Evolutionary conservation across 176 grass and related monocot genomes (phyloP).

Genomic region (Olyra latifolia): DNA sequence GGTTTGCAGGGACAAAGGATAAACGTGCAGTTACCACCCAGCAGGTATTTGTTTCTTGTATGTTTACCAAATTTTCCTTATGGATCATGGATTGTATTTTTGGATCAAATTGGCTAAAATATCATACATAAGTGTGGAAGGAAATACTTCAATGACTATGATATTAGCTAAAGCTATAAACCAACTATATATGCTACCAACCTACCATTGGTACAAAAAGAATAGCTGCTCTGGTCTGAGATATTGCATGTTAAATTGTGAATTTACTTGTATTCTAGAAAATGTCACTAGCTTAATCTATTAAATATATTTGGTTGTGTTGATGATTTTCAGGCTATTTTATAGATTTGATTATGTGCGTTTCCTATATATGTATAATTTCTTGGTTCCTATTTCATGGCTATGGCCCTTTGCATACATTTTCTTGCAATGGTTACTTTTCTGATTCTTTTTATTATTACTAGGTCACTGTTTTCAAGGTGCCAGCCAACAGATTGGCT

Average conservation of each 20-base stretch:
- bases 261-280: not conserved
- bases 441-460: constrained; percentile 6
- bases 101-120: constrained; percentile 8
- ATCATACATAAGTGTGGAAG: not conserved
- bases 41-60: constrained; percentile 50
- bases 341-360: not conserved
- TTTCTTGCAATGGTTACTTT: constrained; percentile 11
- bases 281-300: not conserved
- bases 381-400: not conserved
- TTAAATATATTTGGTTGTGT: constrained; percentile 11
- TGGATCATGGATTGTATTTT: not conserved
- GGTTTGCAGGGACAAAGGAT: constrained; percentile 98
- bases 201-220: not conserved
- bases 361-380: not conserved
- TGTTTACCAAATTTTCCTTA: constrained; percentile 2
- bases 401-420: not conserved
- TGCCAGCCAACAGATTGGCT: constrained; percentile 70
- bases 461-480: constrained; percentile 95
- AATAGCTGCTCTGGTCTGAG: not conserved
- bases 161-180: constrained; percentile 3
- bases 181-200: not conserved
- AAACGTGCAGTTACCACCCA: constrained; percentile 85
- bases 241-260: constrained; percentile 1
- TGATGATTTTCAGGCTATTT: constrained; percentile 20
- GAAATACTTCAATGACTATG: not conserved